phyloP scores from a whole-genome alignment of 129 eudicot species.

The Lactuca sativa region DNA sequence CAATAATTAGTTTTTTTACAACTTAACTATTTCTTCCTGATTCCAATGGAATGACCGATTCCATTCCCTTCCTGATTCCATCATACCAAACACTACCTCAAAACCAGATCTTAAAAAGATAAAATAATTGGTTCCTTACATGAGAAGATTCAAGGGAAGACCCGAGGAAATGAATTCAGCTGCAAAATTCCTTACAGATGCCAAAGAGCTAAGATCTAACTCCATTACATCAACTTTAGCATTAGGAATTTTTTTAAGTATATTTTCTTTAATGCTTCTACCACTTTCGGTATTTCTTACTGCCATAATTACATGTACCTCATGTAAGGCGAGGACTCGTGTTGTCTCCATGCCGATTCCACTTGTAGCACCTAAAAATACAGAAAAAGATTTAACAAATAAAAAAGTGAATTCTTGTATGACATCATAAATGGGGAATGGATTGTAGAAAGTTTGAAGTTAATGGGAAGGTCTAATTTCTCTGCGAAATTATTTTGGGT shows the following conservation, averaged over 20 bases:
- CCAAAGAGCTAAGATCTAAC: conserved; percentile 76
- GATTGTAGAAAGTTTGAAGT: too few relatives aligned
- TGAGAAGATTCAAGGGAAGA: conserved; percentile 73
- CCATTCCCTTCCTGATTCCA: too few relatives aligned
- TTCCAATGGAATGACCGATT: too few relatives aligned
- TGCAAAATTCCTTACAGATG: conserved; percentile 68
- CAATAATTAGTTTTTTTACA: not conserved
- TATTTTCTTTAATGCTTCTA: conserved; percentile 53
- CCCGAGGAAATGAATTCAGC: conserved; percentile 50
- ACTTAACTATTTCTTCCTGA: not conserved
- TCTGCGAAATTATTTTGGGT: not conserved
- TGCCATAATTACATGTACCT: conserved; percentile 83
- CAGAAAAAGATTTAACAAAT: not conserved
- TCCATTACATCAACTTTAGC: conserved; percentile 85
- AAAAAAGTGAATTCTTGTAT: not conserved
- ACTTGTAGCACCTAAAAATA: conserved; percentile 69
- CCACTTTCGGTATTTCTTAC: conserved; percentile 64
- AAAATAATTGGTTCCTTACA: conserved; percentile 29
- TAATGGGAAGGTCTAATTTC: too few relatives aligned
- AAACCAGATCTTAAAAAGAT: not conserved
- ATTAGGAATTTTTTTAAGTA: conserved; percentile 51
- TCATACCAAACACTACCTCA: too few relatives aligned
- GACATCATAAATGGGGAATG: too few relatives aligned
- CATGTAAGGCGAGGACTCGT: conserved; percentile 56
- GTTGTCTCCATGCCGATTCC: conserved; percentile 76